These are phyloP conservation scores for Puccinia hordei DNA, from an alignment of 1,284 basidiomycete species.

Conservation along the genomic window DNA sequence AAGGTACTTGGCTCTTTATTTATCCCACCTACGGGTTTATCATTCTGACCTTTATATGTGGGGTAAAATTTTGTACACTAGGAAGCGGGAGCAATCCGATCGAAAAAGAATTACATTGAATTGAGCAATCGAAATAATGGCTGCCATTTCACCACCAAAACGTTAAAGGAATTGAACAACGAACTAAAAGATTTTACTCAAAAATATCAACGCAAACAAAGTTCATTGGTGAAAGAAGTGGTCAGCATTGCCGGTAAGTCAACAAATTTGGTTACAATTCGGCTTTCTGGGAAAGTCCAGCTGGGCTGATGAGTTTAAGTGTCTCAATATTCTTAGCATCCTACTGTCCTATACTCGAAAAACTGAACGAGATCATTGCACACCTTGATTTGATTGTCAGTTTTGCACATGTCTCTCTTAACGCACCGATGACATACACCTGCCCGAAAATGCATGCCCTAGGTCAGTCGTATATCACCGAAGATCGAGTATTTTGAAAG, in stretches of 20 bases:
- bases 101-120: conserved; percentile 76
- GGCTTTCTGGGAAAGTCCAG: not conserved
- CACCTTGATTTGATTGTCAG: conserved; percentile 88
- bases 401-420: conserved; percentile 85
- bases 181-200: conserved; percentile 73
- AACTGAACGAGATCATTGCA: conserved; percentile 82
- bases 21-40: conserved; percentile 31
- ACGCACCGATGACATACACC: conserved; percentile 82
- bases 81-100: conserved; percentile 77
- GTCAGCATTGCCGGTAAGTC: conserved; percentile 82
- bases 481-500: conserved; percentile 43
- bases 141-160: conserved; percentile 84
- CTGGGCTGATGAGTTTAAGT: not conserved
- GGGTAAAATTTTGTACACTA: conserved; percentile 58
- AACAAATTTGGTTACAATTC: not conserved
- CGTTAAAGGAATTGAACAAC: conserved; percentile 72
- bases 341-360: conserved; percentile 86
- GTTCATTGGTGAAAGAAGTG: conserved; percentile 85
- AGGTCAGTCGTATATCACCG: conserved; percentile 22
- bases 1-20: conserved; percentile 67
- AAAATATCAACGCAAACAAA: conserved; percentile 75
- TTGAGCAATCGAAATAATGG: conserved; percentile 84
- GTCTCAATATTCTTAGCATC: conserved; percentile 65
- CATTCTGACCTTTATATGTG: not conserved
- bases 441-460: conserved; percentile 72